Evolutionary conservation across 371 early-diverging fungal genomes (phyloP).

Genomic region (Rhizopus stolonifer): DNA sequence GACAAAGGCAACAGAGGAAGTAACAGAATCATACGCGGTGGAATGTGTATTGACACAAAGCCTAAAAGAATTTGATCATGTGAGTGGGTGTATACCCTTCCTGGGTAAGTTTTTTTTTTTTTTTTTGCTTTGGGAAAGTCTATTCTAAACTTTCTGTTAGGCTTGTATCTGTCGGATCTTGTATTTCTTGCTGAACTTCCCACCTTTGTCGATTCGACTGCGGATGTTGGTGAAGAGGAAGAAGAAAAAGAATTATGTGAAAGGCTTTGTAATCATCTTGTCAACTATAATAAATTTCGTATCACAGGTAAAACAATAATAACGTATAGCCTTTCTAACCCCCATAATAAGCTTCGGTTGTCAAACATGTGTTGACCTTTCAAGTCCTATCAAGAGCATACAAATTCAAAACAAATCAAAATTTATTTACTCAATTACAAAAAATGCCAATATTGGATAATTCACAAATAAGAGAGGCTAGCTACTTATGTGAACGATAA

Average conservation of each 20-base stretch:
- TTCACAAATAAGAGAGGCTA: conserved; percentile 41
- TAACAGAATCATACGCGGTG: conserved; percentile 45
- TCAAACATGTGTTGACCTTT: conserved; percentile 64
- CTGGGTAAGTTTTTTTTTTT: conserved; percentile 35
- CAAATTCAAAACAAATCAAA: conserved; percentile 34
- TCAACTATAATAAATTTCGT: conserved; percentile 68
- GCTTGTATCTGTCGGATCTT: conserved; percentile 66
- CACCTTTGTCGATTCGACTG: conserved; percentile 42
- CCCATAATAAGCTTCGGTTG: conserved; percentile 59
- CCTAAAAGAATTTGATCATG: conserved; percentile 7
- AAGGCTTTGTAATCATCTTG: conserved; percentile 36
- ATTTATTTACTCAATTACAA: conserved; percentile 25
- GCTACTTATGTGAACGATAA: conserved; percentile 38
- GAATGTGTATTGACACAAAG: conserved; percentile 40
- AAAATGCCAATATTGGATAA: conserved; percentile 37
- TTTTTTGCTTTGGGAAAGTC: too few relatives aligned
- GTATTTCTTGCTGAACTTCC: conserved; percentile 65
- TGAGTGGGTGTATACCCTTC: conserved; percentile 57
- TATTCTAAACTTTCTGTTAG: conserved; percentile 17
- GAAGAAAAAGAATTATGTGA: conserved; percentile 28
- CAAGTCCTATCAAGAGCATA: conserved; percentile 57
- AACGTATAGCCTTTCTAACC: background rate
- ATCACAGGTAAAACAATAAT: conserved; percentile 38
- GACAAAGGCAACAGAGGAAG: conserved; percentile 45
- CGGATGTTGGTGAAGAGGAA: conserved; percentile 7